Evolutionary conservation across 208 protist genomes (phyloP).

Genomic region (Endotrypanum monterogeii): DNA sequence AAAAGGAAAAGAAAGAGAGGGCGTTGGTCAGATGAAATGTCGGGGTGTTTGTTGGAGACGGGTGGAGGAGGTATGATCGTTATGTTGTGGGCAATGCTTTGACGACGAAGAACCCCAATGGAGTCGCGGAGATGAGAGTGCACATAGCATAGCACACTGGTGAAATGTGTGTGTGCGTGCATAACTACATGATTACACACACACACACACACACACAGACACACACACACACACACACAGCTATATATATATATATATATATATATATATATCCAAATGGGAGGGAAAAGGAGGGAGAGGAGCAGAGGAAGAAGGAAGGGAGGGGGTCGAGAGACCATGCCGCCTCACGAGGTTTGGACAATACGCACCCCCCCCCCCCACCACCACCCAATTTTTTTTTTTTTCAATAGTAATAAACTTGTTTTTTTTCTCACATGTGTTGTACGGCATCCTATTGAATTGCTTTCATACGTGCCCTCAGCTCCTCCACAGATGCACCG

Average conservation of each 20-base stretch:
- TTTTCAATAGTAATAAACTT: too few species aligned
- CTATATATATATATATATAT: background rate
- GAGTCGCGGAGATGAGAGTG: background rate
- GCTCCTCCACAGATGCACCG: constrained; percentile 51
- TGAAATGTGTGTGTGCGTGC: background rate
- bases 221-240: background rate
- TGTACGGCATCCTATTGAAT: constrained; percentile 26
- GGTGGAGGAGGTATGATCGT: background rate
- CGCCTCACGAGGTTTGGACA: too few species aligned
- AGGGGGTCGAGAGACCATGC: too few species aligned
- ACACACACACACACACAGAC: background rate
- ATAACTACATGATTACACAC: background rate
- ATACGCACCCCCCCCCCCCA: too few species aligned
- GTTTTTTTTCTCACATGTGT: constrained; percentile 5
- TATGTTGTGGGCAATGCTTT: too few species aligned
- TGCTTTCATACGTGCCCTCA: constrained; percentile 73
- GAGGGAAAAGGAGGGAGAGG: background rate
- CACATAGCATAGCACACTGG: background rate
- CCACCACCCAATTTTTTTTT: too few species aligned
- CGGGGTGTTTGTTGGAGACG: background rate
- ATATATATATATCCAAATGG: background rate
- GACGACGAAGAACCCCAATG: background rate
- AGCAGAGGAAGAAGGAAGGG: background rate
- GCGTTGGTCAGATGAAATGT: background rate
- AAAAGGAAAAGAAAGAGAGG: background rate